A percentile compares a stretch with the other conserved stretches of the same genome.
These are phyloP conservation scores for Nelumbo lutea DNA, from an alignment of 164 flowering plant genomes.

Conservation along the genomic window DNA sequence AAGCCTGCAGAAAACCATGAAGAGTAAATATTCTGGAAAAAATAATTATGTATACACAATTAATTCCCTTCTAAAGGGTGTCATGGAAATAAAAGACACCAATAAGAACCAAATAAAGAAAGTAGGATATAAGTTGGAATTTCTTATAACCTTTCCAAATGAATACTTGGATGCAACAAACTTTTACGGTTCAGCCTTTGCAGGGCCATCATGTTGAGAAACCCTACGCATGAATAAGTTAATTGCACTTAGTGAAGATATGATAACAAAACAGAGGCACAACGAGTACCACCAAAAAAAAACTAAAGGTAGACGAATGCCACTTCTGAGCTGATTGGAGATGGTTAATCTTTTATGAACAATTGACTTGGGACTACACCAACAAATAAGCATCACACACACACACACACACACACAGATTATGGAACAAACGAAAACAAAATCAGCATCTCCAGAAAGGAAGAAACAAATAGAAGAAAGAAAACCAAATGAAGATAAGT, in stretches of 20 bases:
- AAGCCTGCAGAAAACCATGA: conserved; percentile 75
- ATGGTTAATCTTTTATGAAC: too few relatives aligned
- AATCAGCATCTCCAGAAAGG: too few relatives aligned
- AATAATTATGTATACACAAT: conserved; percentile 14
- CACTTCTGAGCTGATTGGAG: background rate
- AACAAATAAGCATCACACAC: too few relatives aligned
- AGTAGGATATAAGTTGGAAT: conserved; percentile 5
- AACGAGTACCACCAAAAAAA: background rate
- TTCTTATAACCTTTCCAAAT: conserved; percentile 61
- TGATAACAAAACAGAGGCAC: background rate
- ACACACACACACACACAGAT: too few relatives aligned
- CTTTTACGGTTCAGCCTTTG: conserved; percentile 54
- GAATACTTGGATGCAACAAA: conserved; percentile 87
- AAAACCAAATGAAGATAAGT: too few relatives aligned
- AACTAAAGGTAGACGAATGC: background rate
- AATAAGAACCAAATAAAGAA: conserved; percentile 5
- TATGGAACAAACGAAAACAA: too few relatives aligned
- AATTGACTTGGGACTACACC: too few relatives aligned
- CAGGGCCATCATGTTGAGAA: conserved; percentile 48
- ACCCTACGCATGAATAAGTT: conserved; percentile 43
- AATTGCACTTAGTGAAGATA: background rate
- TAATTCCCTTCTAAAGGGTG: conserved; percentile 3
- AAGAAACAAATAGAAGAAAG: too few relatives aligned
- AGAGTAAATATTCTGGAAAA: conserved; percentile 23
- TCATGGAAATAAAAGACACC: conserved; percentile 8